Evolutionary conservation across 2,329 filamentous ascomycete species (phyloP), one percentile per base, ranked within the genome.

Genomic region (Verticillium longisporum): DNA sequence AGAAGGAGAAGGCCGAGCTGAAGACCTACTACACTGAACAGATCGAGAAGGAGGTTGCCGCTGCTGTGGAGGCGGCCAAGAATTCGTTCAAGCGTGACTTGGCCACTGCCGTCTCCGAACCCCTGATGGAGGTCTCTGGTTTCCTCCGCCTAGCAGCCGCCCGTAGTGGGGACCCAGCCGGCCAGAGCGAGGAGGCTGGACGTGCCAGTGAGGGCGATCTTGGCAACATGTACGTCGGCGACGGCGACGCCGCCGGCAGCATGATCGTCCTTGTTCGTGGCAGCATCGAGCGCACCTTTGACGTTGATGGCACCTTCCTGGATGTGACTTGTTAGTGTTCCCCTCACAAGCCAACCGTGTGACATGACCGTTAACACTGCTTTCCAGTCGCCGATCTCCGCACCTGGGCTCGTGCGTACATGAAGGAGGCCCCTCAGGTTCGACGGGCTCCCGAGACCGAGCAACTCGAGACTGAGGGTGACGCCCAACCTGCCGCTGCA

Each of bases 141-240:
- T 96, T 95, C 79, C 78, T 95, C 65, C 86, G 89, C 66, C 83
- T 92, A 41, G 91, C 91, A 62, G 91, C 91, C 61, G 87, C 90
- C 68, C 86, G 91, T 66, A 84, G 90, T 68, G 45, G 26, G 45
- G 45, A 53, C 7, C 45, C 45, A 9, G 45, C 45, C 45, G 45
- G 45, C 5, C 45, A 53, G 45, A 82, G 85, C 21, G 88, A 91
- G 70, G 89, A 90, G 65, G 83, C 79, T 60, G 91, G 88, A 74
- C 86, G 87, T 74, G 91, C 90, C 38, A 87, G 95, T 62, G 91
- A 96, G 76, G 90, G 90, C 59, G 87, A 91, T 37, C 80, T 96
- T 61, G 80, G 92, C 56, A 83, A 88, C 63, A 88, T 95, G 36
- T 95, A 96, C 75, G 85, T 86, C 55, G 91, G 91, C 56, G 90